phyloP scores from a whole-genome alignment of 768 basidiomycete species.

The Punctularia strigosozonata region DNA sequence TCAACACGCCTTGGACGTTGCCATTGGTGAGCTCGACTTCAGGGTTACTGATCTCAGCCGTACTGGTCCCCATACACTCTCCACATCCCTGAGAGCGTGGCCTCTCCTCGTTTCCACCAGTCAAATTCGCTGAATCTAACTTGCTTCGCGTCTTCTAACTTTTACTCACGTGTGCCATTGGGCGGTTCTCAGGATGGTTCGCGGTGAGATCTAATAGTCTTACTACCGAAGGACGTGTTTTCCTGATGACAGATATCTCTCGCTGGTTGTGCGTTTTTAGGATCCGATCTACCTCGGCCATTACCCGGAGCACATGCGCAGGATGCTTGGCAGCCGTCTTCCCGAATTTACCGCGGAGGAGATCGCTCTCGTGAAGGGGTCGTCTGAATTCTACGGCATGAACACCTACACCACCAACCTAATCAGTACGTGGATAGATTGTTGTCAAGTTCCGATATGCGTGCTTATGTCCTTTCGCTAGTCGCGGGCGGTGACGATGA shows the following conservation, averaged over 20 bases:
- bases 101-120: no score
- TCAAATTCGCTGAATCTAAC: no score
- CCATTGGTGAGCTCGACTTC: conserved; percentile 21
- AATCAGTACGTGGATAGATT: conserved; percentile 27
- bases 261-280: no score
- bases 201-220: no score
- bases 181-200: conserved; percentile 6
- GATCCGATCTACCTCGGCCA: conserved; percentile 64
- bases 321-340: conserved; percentile 45
- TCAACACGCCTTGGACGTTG: conserved; percentile 28
- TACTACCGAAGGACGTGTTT: no score
- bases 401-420: conserved; percentile 64
- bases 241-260: no score
- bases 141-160: no score
- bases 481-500: conserved; percentile 51
- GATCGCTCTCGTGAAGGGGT: conserved; percentile 42
- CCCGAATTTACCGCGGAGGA: conserved; percentile 48
- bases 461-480: conserved; percentile 11
- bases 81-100: no score
- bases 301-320: conserved; percentile 49
- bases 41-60: no score
- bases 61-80: no score
- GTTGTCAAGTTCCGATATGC: neutral
- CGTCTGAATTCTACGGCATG: conserved; percentile 64
- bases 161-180: no score